Evolutionary conservation across 371 early-diverging fungal species (phyloP).

Genomic region (Lichtheimia hyalospora): DNA sequence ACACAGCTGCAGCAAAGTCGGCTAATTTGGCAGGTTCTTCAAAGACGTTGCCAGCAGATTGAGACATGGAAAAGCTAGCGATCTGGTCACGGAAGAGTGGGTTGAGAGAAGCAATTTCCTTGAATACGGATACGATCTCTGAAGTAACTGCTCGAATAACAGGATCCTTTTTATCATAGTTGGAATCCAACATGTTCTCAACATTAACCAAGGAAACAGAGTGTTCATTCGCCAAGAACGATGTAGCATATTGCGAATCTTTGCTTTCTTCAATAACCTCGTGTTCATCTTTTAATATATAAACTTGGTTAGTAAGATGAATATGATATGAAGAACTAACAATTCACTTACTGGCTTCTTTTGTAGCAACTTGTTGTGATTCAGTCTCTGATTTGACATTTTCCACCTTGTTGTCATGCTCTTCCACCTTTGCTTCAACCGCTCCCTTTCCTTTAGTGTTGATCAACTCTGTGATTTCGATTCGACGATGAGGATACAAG

Average conservation of each 20-base stretch:
- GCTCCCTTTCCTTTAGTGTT: conserved; percentile 11
- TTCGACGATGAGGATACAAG: conserved; percentile 91
- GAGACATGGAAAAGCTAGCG: conserved; percentile 91
- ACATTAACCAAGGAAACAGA: conserved; percentile 84
- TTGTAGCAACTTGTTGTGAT: conserved; percentile 2
- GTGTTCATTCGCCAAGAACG: conserved; percentile 66
- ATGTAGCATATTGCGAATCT: conserved; percentile 43
- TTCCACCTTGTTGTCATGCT: too few relatives aligned
- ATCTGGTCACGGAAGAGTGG: conserved; percentile 97
- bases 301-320: conserved; percentile 1
- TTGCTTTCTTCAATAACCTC: conserved; percentile 12
- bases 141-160: conserved; percentile 92
- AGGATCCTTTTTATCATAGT: conserved; percentile 81
- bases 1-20: conserved; percentile 96
- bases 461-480: conserved; percentile 72
- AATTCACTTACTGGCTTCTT: conserved; percentile 4
- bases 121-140: conserved; percentile 93
- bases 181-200: conserved; percentile 82
- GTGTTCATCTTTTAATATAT: conserved; percentile 17
- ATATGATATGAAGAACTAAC: too few relatives aligned
- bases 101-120: conserved; percentile 92
- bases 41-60: conserved; percentile 93
- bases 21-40: conserved; percentile 93
- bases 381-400: neutral
- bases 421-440: neutral